phyloP scores from a whole-genome alignment of 2,329 filamentous ascomycete species.

The Epichloe sylvatica region DNA sequence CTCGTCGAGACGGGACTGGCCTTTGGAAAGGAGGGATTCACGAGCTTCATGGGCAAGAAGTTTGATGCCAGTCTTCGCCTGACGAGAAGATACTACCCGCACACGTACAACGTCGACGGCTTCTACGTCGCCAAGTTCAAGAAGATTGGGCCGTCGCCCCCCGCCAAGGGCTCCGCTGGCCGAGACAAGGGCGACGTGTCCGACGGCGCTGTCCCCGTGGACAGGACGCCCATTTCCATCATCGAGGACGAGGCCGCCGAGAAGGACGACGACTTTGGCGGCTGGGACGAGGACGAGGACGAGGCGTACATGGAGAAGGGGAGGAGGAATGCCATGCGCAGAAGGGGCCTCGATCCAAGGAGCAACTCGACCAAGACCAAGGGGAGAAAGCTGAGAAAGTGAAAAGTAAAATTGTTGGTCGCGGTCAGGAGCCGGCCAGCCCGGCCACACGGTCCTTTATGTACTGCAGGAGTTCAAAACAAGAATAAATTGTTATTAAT shows the following conservation, averaged over 20 bases:
- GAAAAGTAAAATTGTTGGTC: too few relatives aligned
- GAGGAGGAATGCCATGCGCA: slow-evolving; percentile 59
- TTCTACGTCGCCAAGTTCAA: slow-evolving; percentile 98
- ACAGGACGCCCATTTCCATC: slow-evolving; percentile 53
- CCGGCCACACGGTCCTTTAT: not conserved
- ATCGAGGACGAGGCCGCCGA: slow-evolving; percentile 32
- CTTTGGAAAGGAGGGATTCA: slow-evolving; percentile 90
- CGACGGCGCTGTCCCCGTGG: slow-evolving; percentile 34
- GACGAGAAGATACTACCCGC: slow-evolving; percentile 77
- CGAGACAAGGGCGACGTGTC: slow-evolving; percentile 12
- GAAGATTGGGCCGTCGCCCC: slow-evolving; percentile 68
- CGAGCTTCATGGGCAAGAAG: slow-evolving; percentile 75
- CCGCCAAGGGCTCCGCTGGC: slow-evolving; percentile 26
- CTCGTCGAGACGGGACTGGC: slow-evolving; percentile 81
- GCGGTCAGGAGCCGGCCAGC: not conserved
- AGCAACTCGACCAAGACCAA: slow-evolving; percentile 26
- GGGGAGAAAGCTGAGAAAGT: not conserved
- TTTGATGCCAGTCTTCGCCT: slow-evolving; percentile 78
- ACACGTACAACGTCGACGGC: slow-evolving; percentile 88
- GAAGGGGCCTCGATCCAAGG: slow-evolving; percentile 60
- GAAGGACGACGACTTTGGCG: slow-evolving; percentile 46
- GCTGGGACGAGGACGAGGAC: slow-evolving; percentile 63
- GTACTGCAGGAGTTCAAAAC: not conserved
- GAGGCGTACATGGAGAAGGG: slow-evolving; percentile 56
- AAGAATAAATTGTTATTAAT: not conserved